phyloP scores from a whole-genome alignment of 371 early-diverging fungal species.

The Saksenaea vasiformis region DNA sequence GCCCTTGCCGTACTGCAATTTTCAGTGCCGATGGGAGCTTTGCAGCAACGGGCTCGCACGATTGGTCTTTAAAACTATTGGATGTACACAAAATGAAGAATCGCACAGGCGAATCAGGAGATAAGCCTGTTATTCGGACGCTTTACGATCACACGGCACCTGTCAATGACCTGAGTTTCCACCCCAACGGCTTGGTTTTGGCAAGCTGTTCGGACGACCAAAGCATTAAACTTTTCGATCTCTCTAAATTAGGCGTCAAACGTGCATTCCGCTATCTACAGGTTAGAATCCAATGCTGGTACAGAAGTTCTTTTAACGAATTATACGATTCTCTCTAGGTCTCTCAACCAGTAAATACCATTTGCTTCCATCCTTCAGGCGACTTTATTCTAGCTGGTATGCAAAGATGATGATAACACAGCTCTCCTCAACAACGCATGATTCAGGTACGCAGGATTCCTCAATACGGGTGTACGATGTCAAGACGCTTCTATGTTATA shows the following conservation, averaged over 20 bases:
- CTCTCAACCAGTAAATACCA: constrained; percentile 69
- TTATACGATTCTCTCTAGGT: constrained; percentile 48
- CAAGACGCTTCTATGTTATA: constrained; percentile 78
- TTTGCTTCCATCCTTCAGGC: constrained; percentile 86
- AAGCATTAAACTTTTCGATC: constrained; percentile 86
- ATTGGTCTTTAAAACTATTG: constrained; percentile 87
- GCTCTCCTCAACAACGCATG: background rate
- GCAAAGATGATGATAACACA: background rate
- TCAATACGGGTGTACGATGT: constrained; percentile 86
- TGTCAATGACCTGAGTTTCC: constrained; percentile 88
- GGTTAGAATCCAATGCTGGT: constrained; percentile 26
- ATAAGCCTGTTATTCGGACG: constrained; percentile 84
- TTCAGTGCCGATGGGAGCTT: constrained; percentile 68
- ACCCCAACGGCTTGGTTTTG: constrained; percentile 89
- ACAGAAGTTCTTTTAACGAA: background rate
- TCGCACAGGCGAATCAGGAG: constrained; percentile 61
- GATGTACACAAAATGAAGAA: constrained; percentile 80
- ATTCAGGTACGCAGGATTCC: constrained; percentile 70
- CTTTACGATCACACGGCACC: constrained; percentile 84
- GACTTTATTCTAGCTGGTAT: constrained; percentile 70
- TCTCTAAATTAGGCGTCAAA: constrained; percentile 78
- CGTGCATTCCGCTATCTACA: constrained; percentile 86
- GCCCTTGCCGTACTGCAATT: constrained; percentile 49
- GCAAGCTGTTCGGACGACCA: constrained; percentile 88
- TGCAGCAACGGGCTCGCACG: constrained; percentile 90